A percentile compares a stretch with the other conserved stretches of the same genome.
phyloP scores from a whole-genome alignment of 495 filamentous ascomycete genomes.

The Hypoxylon fuscum region DNA sequence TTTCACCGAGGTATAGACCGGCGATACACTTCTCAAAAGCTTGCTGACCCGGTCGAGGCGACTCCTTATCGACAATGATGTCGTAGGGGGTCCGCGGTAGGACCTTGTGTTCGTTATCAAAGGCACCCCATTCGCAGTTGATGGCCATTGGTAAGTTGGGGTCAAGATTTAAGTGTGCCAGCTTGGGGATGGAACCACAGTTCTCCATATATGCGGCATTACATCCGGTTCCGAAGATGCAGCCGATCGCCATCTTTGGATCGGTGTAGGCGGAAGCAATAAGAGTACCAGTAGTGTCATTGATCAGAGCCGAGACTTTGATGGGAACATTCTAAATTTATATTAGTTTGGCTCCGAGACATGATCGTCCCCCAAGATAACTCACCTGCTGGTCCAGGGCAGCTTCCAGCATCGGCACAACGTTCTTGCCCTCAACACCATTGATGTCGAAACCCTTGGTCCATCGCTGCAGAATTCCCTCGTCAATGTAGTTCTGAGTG shows the following conservation, averaged over 20 bases:
- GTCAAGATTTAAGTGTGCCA: conserved; percentile 92
- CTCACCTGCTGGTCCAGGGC: conserved; percentile 80
- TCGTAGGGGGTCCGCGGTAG: conserved; percentile 89
- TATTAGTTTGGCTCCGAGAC: conserved; percentile 9
- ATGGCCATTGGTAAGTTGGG: conserved; percentile 92
- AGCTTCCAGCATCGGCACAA: conserved; percentile 90
- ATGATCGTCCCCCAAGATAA: conserved; percentile 21
- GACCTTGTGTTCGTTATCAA: conserved; percentile 95
- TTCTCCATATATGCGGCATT: conserved; percentile 99
- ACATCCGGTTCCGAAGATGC: conserved; percentile 98
- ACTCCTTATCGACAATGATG: conserved; percentile 87
- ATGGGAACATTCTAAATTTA: conserved; percentile 79
- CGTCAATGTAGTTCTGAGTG: conserved; percentile 95
- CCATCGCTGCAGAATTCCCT: conserved; percentile 95
- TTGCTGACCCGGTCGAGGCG: conserved; percentile 93
- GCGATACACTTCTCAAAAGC: conserved; percentile 99
- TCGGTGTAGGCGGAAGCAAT: conserved; percentile 98
- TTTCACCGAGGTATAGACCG: conserved; percentile 92
- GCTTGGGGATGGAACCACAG: conserved; percentile 89
- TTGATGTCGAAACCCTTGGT: conserved; percentile 99
- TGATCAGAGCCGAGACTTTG: conserved; percentile 92
- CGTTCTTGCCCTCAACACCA: conserved; percentile 93
- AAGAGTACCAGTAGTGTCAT: conserved; percentile 99
- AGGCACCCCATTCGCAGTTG: conserved; percentile 99
- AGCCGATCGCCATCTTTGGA: conserved; percentile 88